These are phyloP conservation scores for Colletotrichum kahawae DNA, from an alignment of 2,329 filamentous ascomycete genomes.

Conservation along the genomic window DNA sequence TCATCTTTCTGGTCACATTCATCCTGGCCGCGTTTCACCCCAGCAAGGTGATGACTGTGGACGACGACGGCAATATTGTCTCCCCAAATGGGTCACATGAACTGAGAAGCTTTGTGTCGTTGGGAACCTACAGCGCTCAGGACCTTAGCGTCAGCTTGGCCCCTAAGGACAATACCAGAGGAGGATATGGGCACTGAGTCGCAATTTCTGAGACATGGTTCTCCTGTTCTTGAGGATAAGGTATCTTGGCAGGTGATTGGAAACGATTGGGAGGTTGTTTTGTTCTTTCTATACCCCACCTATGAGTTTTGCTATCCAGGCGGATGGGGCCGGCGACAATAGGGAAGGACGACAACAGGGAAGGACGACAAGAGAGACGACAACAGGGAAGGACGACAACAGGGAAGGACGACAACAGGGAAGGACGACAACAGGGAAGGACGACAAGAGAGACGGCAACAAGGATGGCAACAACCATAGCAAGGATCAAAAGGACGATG, in stretches of 20 bases:
- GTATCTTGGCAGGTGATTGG: not conserved
- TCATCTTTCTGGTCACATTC: not conserved
- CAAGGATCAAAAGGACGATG: not conserved
- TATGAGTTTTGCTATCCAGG: not conserved
- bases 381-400: not conserved
- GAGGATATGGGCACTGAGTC: not conserved
- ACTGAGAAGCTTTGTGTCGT: not conserved
- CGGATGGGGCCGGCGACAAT: not conserved
- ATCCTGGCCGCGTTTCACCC: not conserved
- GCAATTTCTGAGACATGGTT: not conserved
- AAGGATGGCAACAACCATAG: not conserved
- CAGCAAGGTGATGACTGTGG: not conserved
- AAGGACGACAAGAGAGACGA: not conserved
- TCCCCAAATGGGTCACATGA: not conserved
- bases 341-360: not conserved
- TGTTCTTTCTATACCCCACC: not conserved
- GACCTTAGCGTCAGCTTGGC: not conserved
- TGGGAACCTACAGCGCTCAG: not conserved
- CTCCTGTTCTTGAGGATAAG: not conserved
- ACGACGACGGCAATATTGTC: not conserved
- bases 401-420: not conserved
- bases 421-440: not conserved
- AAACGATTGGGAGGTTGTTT: not conserved
- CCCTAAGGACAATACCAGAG: not conserved
- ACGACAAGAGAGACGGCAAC: not conserved